phyloP scores from a whole-genome alignment of 352 stramenopile species.

The Phytophthora syringae region DNA sequence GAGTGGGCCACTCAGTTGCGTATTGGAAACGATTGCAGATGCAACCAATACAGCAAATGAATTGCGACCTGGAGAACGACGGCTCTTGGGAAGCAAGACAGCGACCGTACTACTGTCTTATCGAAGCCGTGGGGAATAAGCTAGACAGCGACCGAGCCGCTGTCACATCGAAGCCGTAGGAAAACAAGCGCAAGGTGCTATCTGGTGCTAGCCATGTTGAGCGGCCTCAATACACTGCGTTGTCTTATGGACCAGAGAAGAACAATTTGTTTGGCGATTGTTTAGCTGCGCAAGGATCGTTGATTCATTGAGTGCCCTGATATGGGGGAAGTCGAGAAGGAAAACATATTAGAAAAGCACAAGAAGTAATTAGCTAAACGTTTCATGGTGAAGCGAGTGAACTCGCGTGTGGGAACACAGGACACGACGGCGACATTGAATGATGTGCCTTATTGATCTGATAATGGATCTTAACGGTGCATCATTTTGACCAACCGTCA shows the following conservation, averaged over 20 bases:
- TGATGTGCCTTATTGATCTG: conserved; percentile 2
- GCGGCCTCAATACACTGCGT: background rate
- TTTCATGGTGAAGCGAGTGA: conserved; percentile 2
- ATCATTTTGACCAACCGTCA: conserved; percentile 6
- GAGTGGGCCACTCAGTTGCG: conserved; percentile 1
- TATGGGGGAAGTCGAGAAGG: conserved; percentile 6
- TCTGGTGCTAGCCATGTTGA: background rate
- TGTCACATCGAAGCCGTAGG: background rate
- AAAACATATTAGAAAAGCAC: background rate
- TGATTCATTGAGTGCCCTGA: conserved; percentile 18
- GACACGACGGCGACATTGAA: conserved; percentile 4
- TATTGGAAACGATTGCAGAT: conserved; percentile 5
- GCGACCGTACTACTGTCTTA: background rate
- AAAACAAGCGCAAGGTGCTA: background rate
- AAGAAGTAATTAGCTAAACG: background rate
- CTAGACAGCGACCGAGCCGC: background rate
- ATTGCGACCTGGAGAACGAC: background rate
- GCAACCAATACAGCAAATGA: background rate
- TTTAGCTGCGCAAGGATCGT: conserved; percentile 21
- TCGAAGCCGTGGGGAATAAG: background rate
- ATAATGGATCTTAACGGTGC: conserved; percentile 29
- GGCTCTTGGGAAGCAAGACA: background rate
- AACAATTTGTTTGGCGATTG: conserved; percentile 14
- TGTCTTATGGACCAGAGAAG: background rate
- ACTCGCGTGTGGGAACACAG: background rate